Evolutionary conservation across 176 grass and related monocot species (phyloP).

Genomic region (Oryza punctata): DNA sequence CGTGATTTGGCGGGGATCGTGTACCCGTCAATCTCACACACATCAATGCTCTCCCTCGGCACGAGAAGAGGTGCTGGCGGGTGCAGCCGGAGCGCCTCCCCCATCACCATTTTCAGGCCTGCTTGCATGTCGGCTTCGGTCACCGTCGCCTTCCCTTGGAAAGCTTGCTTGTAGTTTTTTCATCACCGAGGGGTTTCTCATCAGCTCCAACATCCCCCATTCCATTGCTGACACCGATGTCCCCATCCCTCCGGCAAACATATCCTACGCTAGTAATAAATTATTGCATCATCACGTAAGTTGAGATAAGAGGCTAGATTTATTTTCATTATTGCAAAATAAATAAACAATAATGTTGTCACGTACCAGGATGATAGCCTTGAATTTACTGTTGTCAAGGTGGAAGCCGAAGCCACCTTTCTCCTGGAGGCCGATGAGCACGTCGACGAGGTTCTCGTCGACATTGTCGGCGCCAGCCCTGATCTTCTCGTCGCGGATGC

Average conservation of each 20-base stretch:
- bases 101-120: not conserved
- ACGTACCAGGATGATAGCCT: not conserved
- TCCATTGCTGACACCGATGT: not conserved
- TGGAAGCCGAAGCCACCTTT: slow-evolving; percentile 8
- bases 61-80: not conserved
- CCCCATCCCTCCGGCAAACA: not conserved
- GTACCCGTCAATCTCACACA: not conserved
- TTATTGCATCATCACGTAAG: not conserved
- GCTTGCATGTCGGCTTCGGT: not conserved
- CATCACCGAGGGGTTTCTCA: not conserved
- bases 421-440: slow-evolving; percentile 12
- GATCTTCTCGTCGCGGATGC: not conserved
- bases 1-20: not conserved
- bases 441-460: slow-evolving; percentile 20
- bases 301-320: too few species aligned
- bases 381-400: not conserved
- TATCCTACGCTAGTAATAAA: not conserved
- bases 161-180: slow-evolving; percentile 12
- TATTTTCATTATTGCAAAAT: slow-evolving; percentile 6
- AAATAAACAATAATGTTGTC: too few species aligned
- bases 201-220: not conserved
- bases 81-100: not conserved
- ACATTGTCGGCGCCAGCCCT: not conserved
- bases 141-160: not conserved
- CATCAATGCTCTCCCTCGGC: not conserved